phyloP scores from a whole-genome alignment of 1,139 yeast species.

The Lodderomyces jiufengensis region DNA sequence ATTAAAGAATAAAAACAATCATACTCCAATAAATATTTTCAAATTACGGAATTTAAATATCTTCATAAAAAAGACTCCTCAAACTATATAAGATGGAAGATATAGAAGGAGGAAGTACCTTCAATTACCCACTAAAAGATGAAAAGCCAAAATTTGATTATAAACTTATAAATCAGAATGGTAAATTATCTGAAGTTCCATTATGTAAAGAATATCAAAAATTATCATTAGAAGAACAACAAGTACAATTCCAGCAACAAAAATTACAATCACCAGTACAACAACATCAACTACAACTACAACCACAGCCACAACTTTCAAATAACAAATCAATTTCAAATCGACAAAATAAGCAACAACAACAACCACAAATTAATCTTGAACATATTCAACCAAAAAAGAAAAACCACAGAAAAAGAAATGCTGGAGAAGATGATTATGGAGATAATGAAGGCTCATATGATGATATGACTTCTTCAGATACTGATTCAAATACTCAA shows the following conservation, averaged over 20 bases:
- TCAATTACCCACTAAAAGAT: slow-evolving; percentile 31
- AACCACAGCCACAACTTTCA: background rate
- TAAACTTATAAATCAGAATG: slow-evolving; percentile 29
- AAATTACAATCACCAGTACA: slow-evolving; percentile 12
- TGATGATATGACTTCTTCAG: slow-evolving; percentile 39
- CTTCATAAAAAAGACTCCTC: too few relatives aligned
- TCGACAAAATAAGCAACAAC: background rate
- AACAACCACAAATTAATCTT: background rate
- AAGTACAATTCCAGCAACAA: too few relatives aligned
- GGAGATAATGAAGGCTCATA: slow-evolving; percentile 22
- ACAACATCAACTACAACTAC: background rate
- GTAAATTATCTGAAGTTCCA: slow-evolving; percentile 27
- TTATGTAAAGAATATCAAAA: slow-evolving; percentile 31
- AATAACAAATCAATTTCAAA: too few relatives aligned
- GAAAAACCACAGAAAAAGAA: slow-evolving; percentile 24
- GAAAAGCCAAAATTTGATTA: slow-evolving; percentile 32
- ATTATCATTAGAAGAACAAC: slow-evolving; percentile 13
- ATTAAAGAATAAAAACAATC: too few relatives aligned
- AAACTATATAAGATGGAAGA: too few relatives aligned
- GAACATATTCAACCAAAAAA: too few relatives aligned
- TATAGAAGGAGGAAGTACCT: background rate
- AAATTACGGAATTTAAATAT: too few relatives aligned
- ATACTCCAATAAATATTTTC: too few relatives aligned
- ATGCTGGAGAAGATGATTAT: slow-evolving; percentile 16
- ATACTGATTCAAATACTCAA: slow-evolving; percentile 30